Percentiles rank a stretch among this genome's conserved stretches.
phyloP scores from a whole-genome alignment of 192 early-diverging fungal species.

The Coemansia sp. region DNA sequence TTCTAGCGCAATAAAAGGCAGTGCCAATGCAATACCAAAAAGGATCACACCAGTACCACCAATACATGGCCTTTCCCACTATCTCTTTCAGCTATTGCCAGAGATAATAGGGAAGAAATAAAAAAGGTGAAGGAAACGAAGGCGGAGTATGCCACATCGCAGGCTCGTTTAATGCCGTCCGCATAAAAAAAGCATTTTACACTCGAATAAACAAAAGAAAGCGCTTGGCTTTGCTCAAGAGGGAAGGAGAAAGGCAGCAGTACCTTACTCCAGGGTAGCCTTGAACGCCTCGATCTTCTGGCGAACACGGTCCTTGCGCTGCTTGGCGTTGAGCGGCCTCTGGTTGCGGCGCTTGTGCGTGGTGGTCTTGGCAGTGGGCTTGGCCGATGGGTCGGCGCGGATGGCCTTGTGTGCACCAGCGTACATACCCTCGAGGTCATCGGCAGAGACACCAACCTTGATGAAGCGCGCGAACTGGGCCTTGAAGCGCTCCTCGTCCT shows the following conservation, averaged over 20 bases:
- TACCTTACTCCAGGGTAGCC: constrained; percentile 30
- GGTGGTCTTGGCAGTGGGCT: constrained; percentile 70
- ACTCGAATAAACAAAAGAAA: constrained; percentile 2
- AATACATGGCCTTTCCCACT: not conserved
- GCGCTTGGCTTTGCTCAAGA: not conserved
- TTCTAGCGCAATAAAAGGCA: not conserved
- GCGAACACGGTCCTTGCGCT: constrained; percentile 83
- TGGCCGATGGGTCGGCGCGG: constrained; percentile 81
- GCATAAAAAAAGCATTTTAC: constrained; percentile 1
- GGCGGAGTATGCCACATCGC: constrained; percentile 56
- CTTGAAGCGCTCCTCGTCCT: constrained; percentile 98
- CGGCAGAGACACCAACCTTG: constrained; percentile 80
- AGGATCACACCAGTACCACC: not conserved
- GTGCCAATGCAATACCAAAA: not conserved
- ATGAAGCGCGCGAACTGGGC: constrained; percentile 93
- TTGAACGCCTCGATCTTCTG: constrained; percentile 87
- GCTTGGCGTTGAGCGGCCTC: constrained; percentile 81
- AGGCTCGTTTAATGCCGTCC: constrained; percentile 44
- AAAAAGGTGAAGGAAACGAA: constrained; percentile 8
- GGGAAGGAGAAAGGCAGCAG: not conserved
- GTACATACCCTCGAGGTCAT: constrained; percentile 96
- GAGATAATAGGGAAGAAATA: not conserved
- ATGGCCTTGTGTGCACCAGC: constrained; percentile 88
- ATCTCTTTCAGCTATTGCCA: not conserved
- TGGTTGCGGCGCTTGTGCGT: constrained; percentile 71